Base-by-base conservation (phyloP, 2,329 filamentous ascomycete genomes). In the Pezicula radicicola region DNA sequence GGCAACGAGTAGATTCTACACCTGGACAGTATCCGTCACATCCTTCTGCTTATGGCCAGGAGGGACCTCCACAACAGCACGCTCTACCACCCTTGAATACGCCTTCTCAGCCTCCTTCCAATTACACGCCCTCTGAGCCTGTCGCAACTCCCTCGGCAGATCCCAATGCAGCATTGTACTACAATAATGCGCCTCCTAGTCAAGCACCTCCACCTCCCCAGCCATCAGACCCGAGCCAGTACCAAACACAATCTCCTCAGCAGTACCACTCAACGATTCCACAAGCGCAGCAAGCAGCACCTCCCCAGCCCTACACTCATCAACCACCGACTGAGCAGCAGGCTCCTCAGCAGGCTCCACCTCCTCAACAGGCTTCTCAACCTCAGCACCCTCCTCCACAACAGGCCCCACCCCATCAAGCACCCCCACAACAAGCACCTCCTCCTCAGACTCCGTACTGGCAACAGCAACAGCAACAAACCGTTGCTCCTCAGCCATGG, bases 151-250 rank as follows among this genome's bases (percentile, higher is more conserved):
- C 70, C 8, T 64, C 67, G 16, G 63, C 74, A 15, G 83, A 87
- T 53, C 74, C 80, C 1, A 80, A 74, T 53, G 73, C 78, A 10
- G 75, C 76, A 9, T 85, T 81, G 60, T 88, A 87, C 66, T 83
- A 81, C 60, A 76, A 70, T 57, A 67, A 69, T 52, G 30, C 57
- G 30, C 58, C 79, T 74, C 3, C 79, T 69, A 50, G 68, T 81
- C 43, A 77, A 76, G 50, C 77, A 77, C 54, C 67, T 68, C 40
- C 76, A 77, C 54, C 67, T 68, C 40, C 76, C 73, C 56, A 65
- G 21, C 61, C 61, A 43, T 66, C 66, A 48, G 69, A 67, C 39
- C 59, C 62, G 51, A 56, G 58, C 47, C 68, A 66, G 63, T 73
- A 53, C 64, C 71, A 44, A 60, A 68, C 54, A 8, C 65, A 68